Conservation (phyloP, 1,139 yeast species). For the Saccharomyces hybrid region DNA sequence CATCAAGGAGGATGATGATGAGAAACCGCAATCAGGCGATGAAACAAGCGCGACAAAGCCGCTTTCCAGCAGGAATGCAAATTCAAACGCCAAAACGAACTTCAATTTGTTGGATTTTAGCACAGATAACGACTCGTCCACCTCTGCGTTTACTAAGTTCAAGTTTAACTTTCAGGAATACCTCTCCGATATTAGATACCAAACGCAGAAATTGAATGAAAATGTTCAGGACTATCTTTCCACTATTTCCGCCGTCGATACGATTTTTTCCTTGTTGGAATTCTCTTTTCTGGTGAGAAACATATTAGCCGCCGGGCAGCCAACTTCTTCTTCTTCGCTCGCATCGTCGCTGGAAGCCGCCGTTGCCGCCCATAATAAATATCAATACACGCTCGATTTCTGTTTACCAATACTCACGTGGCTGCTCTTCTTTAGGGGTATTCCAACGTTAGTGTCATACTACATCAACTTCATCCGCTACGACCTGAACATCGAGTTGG, state of each 20-base stretch:
- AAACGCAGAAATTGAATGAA: slow-evolving; percentile 18
- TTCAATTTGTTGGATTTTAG: slow-evolving; percentile 7
- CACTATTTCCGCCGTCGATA: slow-evolving; percentile 21
- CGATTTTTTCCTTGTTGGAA: slow-evolving; percentile 20
- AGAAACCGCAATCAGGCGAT: background rate
- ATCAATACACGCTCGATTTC: background rate
- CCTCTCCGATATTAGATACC: slow-evolving; percentile 18
- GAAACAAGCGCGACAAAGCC: slow-evolving; percentile 1
- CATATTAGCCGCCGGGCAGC: slow-evolving; percentile 1
- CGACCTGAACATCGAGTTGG: slow-evolving; percentile 23
- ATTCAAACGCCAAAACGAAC: background rate
- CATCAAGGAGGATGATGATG: slow-evolving; percentile 7
- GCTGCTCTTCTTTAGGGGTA: slow-evolving; percentile 13
- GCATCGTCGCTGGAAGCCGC: slow-evolving; percentile 1
- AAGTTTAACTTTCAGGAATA: slow-evolving; percentile 21
- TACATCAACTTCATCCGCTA: slow-evolving; percentile 29
- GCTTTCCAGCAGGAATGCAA: slow-evolving; percentile 1
- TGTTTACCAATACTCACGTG: slow-evolving; percentile 12
- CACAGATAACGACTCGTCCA: slow-evolving; percentile 1
- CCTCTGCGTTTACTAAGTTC: slow-evolving; percentile 9
- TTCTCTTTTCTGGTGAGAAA: slow-evolving; percentile 10
- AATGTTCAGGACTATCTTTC: slow-evolving; percentile 27
- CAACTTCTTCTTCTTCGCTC: background rate
- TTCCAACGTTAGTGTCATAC: slow-evolving; percentile 24
- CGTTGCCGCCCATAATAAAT: background rate